Conservation (phyloP, 441 rosid genomes). For the Arabidopsis lyrata region DNA sequence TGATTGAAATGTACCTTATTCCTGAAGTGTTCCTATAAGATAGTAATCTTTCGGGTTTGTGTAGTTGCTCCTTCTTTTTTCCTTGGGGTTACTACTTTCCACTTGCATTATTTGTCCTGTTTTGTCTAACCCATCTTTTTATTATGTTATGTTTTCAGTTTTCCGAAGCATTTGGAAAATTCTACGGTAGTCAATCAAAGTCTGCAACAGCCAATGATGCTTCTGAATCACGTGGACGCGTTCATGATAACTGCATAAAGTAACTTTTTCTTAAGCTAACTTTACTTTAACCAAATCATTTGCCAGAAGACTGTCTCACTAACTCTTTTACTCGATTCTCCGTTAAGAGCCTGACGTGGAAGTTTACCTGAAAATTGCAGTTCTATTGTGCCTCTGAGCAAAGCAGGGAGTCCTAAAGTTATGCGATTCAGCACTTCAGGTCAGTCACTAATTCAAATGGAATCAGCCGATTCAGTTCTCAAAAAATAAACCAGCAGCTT, state of each 20-base stretch:
- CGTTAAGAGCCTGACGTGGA: constrained; percentile 24
- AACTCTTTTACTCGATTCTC: not conserved
- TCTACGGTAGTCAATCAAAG: constrained; percentile 82
- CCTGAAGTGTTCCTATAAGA: not conserved
- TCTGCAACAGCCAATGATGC: constrained; percentile 65
- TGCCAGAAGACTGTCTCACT: not conserved
- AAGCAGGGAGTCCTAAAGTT: constrained; percentile 52
- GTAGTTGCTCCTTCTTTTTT: not conserved
- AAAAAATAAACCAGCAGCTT: not conserved
- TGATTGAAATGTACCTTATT: constrained; percentile 14
- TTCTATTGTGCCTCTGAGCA: constrained; percentile 65
- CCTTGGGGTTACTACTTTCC: not conserved
- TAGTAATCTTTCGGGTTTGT: not conserved
- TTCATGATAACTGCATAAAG: constrained; percentile 94
- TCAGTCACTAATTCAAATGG: constrained; percentile 38
- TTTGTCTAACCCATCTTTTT: constrained; percentile 1
- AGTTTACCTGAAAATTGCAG: constrained; percentile 53
- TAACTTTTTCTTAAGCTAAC: constrained; percentile 31
- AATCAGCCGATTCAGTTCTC: not conserved
- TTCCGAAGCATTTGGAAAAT: constrained; percentile 93
- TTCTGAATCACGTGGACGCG: constrained; percentile 62
- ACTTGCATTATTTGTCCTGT: not conserved
- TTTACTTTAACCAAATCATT: constrained; percentile 9
- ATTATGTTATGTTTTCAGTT: constrained; percentile 54
- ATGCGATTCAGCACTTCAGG: constrained; percentile 97